These are phyloP conservation scores for Rhexocercosporidium sp. DNA, from an alignment of 2,329 filamentous ascomycete species.

Conservation along the genomic window DNA sequence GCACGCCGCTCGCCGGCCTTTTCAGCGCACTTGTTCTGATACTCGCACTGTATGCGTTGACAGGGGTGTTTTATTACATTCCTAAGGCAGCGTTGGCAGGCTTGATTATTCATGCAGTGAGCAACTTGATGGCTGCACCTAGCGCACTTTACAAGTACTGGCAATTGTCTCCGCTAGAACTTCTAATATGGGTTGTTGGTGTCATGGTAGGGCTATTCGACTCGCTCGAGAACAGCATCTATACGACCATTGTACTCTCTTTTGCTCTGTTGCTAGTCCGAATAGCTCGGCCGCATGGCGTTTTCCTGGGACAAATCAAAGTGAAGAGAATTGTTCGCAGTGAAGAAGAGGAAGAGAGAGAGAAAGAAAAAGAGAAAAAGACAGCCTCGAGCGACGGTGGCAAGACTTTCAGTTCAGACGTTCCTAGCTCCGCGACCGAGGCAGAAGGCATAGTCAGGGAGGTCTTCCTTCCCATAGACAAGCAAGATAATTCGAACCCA, in stretches of 20 bases:
- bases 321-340: background rate
- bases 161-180: conserved; percentile 16
- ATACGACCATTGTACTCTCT: conserved; percentile 15
- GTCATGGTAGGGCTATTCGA: conserved; percentile 10
- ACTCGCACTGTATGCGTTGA: conserved; percentile 13
- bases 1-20: conserved; percentile 15
- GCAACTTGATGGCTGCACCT: conserved; percentile 17
- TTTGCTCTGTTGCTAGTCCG: conserved; percentile 13
- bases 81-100: conserved; percentile 14
- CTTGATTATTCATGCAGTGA: conserved; percentile 20
- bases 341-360: background rate
- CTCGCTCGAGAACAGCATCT: conserved; percentile 17
- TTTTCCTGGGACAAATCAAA: conserved; percentile 9
- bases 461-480: background rate
- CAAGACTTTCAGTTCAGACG: background rate
- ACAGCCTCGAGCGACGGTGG: background rate
- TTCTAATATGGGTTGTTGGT: conserved; percentile 17
- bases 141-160: conserved; percentile 11
- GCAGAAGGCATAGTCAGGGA: background rate
- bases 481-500: conserved; percentile 3
- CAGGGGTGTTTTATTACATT: conserved; percentile 21
- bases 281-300: conserved; percentile 12
- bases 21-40: conserved; percentile 14
- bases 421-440: background rate
- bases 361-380: background rate